phyloP scores from a whole-genome alignment of 106 monocot genomes.

The Apostasia shenzhenica region DNA sequence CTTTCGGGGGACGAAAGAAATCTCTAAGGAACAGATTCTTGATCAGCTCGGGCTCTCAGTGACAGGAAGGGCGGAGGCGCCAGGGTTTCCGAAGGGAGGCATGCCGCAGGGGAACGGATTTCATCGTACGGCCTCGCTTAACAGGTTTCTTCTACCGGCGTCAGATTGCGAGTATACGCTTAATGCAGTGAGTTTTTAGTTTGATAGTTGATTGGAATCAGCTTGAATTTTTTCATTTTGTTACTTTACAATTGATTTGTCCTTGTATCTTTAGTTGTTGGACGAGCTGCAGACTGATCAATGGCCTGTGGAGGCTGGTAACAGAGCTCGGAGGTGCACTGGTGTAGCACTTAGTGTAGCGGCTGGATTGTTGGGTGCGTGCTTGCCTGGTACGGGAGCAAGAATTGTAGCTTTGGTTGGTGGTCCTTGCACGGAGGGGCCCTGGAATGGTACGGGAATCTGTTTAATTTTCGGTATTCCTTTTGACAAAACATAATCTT shows the following conservation, averaged over 20 bases:
- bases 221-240: background rate
- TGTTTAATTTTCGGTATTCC: background rate
- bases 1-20: slow-evolving; percentile 87
- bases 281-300: slow-evolving; percentile 96
- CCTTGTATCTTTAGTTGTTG: slow-evolving; percentile 46
- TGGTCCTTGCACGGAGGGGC: slow-evolving; percentile 89
- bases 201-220: background rate
- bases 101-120: slow-evolving; percentile 26
- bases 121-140: slow-evolving; percentile 29
- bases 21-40: slow-evolving; percentile 75
- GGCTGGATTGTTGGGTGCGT: slow-evolving; percentile 82
- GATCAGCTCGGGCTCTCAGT: slow-evolving; percentile 83
- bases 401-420: slow-evolving; percentile 89
- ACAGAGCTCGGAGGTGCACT: slow-evolving; percentile 76
- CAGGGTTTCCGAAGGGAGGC: slow-evolving; percentile 20
- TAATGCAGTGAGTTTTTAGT: slow-evolving; percentile 45
- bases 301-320: slow-evolving; percentile 85
- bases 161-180: slow-evolving; percentile 92
- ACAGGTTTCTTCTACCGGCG: slow-evolving; percentile 79
- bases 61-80: slow-evolving; percentile 8
- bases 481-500: no score
- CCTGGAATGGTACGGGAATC: slow-evolving; percentile 80
- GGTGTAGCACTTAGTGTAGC: slow-evolving; percentile 94
- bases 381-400: slow-evolving; percentile 91
- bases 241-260: background rate